Evolutionary conservation across 2,329 filamentous ascomycete species (phyloP).

Genomic region (Pseudogymnoascus sp.): DNA sequence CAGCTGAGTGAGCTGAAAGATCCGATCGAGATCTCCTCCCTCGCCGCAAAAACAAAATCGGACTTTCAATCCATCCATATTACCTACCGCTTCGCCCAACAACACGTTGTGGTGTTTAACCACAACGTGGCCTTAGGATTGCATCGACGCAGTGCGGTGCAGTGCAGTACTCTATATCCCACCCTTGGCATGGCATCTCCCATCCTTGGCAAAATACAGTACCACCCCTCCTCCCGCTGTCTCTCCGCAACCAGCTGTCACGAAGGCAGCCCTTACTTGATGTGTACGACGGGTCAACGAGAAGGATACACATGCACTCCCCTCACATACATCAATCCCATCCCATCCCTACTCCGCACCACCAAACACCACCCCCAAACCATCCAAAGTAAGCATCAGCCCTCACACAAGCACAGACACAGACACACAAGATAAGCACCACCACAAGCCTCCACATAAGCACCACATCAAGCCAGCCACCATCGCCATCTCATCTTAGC

Average conservation of each 20-base stretch:
- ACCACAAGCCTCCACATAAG: too few species aligned
- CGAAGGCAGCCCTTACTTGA: not conserved
- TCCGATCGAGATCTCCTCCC: not conserved
- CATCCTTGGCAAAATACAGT: not conserved
- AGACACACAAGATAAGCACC: too few species aligned
- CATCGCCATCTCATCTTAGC: not conserved
- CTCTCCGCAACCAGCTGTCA: not conserved
- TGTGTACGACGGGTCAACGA: not conserved
- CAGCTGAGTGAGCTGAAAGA: not conserved
- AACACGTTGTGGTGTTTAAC: too few species aligned
- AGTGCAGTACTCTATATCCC: not conserved
- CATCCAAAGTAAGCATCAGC: too few species aligned
- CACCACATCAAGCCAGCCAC: not conserved
- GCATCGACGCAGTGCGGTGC: not conserved
- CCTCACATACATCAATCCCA: not conserved
- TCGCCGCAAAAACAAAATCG: not conserved
- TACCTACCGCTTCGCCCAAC: not conserved
- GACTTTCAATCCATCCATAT: not conserved
- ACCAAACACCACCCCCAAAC: not conserved
- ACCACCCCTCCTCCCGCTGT: not conserved
- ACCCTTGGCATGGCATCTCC: not conserved
- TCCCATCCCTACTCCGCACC: not conserved
- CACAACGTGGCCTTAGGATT: not conserved
- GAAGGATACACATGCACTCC: too few species aligned
- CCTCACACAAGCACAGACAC: not conserved